Conservation (phyloP, 2,329 filamentous ascomycete genomes). For the Fusarium tjaetaba region DNA sequence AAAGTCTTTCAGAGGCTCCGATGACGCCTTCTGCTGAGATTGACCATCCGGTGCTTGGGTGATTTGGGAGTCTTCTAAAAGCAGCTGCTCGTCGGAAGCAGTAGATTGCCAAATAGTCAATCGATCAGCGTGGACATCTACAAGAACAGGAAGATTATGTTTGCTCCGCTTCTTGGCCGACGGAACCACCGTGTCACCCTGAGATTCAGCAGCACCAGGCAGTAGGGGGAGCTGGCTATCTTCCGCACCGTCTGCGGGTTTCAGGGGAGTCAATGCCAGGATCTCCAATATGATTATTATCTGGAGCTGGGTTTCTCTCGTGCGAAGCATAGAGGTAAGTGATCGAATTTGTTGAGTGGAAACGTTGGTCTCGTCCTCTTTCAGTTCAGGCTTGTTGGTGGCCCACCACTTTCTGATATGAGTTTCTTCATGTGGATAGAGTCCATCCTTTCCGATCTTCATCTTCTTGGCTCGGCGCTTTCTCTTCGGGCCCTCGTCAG, state of each 20-base stretch:
- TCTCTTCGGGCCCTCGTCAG: slow-evolving; percentile 57
- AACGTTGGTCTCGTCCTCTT: slow-evolving; percentile 59
- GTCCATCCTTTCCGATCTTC: slow-evolving; percentile 73
- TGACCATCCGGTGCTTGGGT: slow-evolving; percentile 48
- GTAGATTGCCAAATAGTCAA: slow-evolving; percentile 88
- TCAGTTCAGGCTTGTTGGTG: slow-evolving; percentile 61
- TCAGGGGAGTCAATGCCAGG: slow-evolving; percentile 71
- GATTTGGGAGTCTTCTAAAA: slow-evolving; percentile 60
- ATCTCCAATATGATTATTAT: slow-evolving; percentile 83
- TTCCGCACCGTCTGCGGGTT: slow-evolving; percentile 51
- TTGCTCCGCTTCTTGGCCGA: slow-evolving; percentile 66
- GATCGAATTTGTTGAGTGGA: slow-evolving; percentile 66
- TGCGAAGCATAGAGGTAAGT: slow-evolving; percentile 72
- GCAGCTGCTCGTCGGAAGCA: slow-evolving; percentile 66
- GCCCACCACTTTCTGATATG: slow-evolving; percentile 77
- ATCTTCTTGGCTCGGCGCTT: slow-evolving; percentile 70
- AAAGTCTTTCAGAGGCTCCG: slow-evolving; percentile 77
- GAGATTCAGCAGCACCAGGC: slow-evolving; percentile 49
- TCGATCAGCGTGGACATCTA: slow-evolving; percentile 80
- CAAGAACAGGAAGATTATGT: slow-evolving; percentile 70
- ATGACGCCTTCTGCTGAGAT: slow-evolving; percentile 54
- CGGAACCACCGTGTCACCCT: slow-evolving; percentile 43
- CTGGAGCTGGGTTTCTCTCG: slow-evolving; percentile 82
- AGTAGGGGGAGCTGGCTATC: slow-evolving; percentile 60
- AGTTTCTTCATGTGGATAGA: slow-evolving; percentile 74